phyloP scores from a whole-genome alignment of 2,329 filamentous ascomycete species.

The Alternaria sp. region DNA sequence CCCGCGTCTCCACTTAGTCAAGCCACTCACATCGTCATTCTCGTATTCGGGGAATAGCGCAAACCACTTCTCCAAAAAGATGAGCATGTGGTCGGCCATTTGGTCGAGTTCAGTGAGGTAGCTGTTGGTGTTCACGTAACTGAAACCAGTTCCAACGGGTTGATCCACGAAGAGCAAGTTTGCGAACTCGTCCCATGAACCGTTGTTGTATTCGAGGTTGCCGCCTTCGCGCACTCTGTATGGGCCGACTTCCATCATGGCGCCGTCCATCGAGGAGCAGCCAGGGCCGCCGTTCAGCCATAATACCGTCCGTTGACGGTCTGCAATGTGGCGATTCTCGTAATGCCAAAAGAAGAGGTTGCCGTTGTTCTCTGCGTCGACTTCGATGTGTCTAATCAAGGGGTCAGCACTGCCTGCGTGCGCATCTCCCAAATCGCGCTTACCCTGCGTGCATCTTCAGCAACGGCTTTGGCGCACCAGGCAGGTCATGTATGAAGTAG shows the following conservation, averaged over 20 bases:
- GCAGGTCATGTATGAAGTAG: slow-evolving; percentile 87
- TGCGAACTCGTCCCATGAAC: slow-evolving; percentile 98
- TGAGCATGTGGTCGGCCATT: slow-evolving; percentile 88
- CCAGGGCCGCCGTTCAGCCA: slow-evolving; percentile 98
- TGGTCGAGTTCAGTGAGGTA: slow-evolving; percentile 85
- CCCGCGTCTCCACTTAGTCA: background rate
- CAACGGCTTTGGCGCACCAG: slow-evolving; percentile 80
- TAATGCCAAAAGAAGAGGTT: slow-evolving; percentile 99
- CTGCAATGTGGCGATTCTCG: slow-evolving; percentile 92
- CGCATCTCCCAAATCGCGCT: slow-evolving; percentile 20
- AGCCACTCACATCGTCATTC: slow-evolving; percentile 79
- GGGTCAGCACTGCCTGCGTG: slow-evolving; percentile 11
- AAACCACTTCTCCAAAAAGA: slow-evolving; percentile 93
- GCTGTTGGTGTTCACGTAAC: slow-evolving; percentile 89
- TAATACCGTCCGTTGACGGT: slow-evolving; percentile 87
- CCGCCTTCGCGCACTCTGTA: slow-evolving; percentile 81
- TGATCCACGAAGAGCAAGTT: slow-evolving; percentile 98
- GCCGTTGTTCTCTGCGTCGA: slow-evolving; percentile 83
- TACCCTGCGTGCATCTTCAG: slow-evolving; percentile 99
- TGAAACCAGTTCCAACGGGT: slow-evolving; percentile 94
- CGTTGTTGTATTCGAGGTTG: slow-evolving; percentile 81
- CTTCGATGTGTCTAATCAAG: slow-evolving; percentile 80
- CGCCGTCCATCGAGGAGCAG: slow-evolving; percentile 96
- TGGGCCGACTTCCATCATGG: slow-evolving; percentile 94
- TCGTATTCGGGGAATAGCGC: slow-evolving; percentile 89